These are phyloP conservation scores for Bacterosira constricta DNA, from an alignment of 108 stramenopile species.

Conservation along the genomic window DNA sequence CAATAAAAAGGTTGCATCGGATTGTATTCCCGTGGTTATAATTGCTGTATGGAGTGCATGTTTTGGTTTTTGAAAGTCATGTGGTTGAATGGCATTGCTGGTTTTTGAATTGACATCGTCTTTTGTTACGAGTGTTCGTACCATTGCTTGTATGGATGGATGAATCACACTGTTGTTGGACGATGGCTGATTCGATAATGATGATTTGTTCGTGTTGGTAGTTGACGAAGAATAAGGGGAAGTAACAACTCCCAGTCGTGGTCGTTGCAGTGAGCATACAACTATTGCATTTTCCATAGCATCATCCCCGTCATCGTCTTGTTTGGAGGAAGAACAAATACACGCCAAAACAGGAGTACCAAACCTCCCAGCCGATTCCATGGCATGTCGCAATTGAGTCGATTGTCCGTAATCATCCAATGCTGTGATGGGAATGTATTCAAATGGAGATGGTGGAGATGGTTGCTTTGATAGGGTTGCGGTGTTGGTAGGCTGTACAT, in stretches of 20 bases:
- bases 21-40: constrained; percentile 14
- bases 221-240: too few species aligned
- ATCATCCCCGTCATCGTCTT: neutral
- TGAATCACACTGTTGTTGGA: neutral
- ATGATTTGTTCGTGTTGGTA: neutral
- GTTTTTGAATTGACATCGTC: constrained; percentile 1
- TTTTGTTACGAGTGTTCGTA: constrained; percentile 12
- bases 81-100: neutral
- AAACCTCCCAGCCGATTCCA: constrained; percentile 42
- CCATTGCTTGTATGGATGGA: constrained; percentile 21
- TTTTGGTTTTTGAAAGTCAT: neutral
- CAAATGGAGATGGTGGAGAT: constrained; percentile 16
- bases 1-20: constrained; percentile 24
- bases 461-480: neutral
- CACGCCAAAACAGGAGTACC: constrained; percentile 57
- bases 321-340: constrained; percentile 1
- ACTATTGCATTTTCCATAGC: constrained; percentile 25
- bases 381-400: constrained; percentile 60
- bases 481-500: too few species aligned
- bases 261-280: constrained; percentile 34
- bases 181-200: neutral
- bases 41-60: constrained; percentile 33
- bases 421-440: constrained; percentile 60
- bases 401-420: constrained; percentile 68
- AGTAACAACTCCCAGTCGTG: constrained; percentile 9